A percentile compares a stretch with the other conserved stretches of the same genome.
phyloP scores from a whole-genome alignment of 495 filamentous ascomycete genomes.

The Daldinia childiae region DNA sequence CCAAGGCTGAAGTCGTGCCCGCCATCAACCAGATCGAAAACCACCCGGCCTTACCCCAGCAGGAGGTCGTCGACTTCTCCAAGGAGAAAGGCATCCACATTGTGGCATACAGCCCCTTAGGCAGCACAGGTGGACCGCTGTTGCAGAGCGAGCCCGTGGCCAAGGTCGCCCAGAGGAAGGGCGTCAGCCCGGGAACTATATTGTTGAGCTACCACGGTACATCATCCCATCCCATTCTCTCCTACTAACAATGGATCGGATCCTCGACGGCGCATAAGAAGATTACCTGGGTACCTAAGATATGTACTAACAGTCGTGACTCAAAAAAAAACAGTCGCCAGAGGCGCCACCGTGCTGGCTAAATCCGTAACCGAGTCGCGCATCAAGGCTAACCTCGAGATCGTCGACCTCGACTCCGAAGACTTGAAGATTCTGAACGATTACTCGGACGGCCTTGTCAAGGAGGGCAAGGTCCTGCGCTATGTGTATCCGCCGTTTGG shows the following conservation, averaged over 20 bases:
- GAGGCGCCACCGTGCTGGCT: constrained; percentile 77
- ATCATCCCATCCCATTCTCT: constrained; percentile 42
- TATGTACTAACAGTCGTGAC: not conserved
- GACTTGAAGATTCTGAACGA: constrained; percentile 72
- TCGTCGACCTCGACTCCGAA: constrained; percentile 71
- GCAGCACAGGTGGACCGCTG: constrained; percentile 79
- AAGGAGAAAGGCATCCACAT: constrained; percentile 76
- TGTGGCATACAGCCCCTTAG: constrained; percentile 79
- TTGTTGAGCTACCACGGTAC: constrained; percentile 79
- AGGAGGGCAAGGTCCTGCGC: constrained; percentile 69
- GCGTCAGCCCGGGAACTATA: constrained; percentile 68
- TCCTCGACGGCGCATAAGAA: not conserved
- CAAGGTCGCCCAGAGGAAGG: constrained; percentile 75
- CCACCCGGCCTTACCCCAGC: constrained; percentile 83
- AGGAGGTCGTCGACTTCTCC: constrained; percentile 83
- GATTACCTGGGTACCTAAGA: too few species aligned
- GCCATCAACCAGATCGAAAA: constrained; percentile 96
- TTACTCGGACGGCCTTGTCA: constrained; percentile 66
- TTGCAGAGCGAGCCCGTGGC: constrained; percentile 73
- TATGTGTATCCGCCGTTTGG: constrained; percentile 85
- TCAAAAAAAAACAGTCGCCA: constrained; percentile 61
- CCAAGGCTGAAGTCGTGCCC: constrained; percentile 70
- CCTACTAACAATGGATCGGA: not conserved
- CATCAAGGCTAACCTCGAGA: constrained; percentile 76
- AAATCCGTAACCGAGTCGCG: constrained; percentile 80